These are phyloP conservation scores for Picea glauca DNA, from an alignment of 75 land plant species.

Conservation along the genomic window DNA sequence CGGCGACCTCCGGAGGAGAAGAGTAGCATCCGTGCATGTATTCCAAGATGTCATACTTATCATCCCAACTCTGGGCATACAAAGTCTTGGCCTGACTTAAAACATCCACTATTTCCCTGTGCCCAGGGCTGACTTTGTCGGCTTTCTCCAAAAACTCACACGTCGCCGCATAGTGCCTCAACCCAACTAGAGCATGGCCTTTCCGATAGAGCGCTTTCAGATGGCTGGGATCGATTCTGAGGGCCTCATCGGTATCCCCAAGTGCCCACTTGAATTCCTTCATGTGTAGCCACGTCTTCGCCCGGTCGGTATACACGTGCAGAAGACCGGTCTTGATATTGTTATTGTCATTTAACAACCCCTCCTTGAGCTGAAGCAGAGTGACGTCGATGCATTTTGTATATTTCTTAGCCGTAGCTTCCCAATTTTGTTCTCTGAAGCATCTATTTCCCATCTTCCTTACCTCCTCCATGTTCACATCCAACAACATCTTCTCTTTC, in stretches of 20 bases:
- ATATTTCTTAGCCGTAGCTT: neutral
- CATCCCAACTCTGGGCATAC: no score
- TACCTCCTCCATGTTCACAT: neutral
- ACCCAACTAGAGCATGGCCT: constrained; percentile 22
- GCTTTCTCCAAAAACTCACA: no score
- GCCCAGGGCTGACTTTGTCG: constrained; percentile 1
- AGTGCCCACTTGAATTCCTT: constrained; percentile 7
- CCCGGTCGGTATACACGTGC: no score
- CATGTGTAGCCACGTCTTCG: constrained; percentile 17
- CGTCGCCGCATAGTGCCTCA: constrained; percentile 14
- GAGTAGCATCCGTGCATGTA: neutral
- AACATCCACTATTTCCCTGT: constrained; percentile 10
- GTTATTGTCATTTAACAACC: no score
- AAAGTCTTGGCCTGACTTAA: no score
- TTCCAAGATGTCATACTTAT: neutral
- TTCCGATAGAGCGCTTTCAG: no score
- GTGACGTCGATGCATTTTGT: neutral
- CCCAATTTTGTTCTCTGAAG: no score
- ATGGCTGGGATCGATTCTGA: constrained; percentile 24
- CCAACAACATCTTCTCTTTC: no score
- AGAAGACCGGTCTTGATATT: no score
- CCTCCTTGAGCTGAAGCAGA: no score
- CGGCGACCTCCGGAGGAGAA: neutral
- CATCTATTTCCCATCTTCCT: neutral
- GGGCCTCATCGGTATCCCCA: constrained; percentile 14